These are phyloP conservation scores for Saturnispora saitoi DNA, from an alignment of 805 yeast species.

Conservation along the genomic window DNA sequence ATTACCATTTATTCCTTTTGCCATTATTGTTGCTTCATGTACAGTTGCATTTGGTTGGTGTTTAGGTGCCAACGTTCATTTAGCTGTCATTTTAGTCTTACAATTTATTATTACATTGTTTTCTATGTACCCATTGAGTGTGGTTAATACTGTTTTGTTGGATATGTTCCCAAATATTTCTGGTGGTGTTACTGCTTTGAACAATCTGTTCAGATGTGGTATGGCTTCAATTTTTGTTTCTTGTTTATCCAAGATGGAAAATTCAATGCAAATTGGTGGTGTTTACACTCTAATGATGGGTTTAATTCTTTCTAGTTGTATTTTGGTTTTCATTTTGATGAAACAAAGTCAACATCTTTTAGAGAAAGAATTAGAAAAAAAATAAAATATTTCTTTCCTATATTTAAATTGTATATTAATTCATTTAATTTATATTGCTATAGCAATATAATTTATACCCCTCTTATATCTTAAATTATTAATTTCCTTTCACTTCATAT, in stretches of 20 bases:
- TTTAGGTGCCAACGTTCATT: conserved; percentile 36
- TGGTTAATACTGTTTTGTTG: conserved; percentile 59
- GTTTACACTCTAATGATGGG: conserved; percentile 66
- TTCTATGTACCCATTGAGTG: conserved; percentile 49
- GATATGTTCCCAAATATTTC: conserved; percentile 65
- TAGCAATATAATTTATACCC: background rate
- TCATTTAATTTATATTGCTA: background rate
- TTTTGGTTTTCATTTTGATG: conserved; percentile 14
- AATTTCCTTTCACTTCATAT: no score
- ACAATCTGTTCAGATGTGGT: conserved; percentile 68
- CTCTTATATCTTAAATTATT: no score
- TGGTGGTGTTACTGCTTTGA: conserved; percentile 66
- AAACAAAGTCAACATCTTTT: conserved; percentile 16
- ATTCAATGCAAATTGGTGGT: conserved; percentile 59
- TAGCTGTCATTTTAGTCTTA: conserved; percentile 50
- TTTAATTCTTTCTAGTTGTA: conserved; percentile 20
- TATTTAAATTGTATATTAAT: background rate
- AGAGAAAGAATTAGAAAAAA: background rate
- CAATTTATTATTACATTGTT: conserved; percentile 50
- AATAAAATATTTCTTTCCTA: background rate
- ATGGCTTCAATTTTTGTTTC: conserved; percentile 65
- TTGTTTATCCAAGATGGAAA: conserved; percentile 52
- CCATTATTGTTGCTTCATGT: conserved; percentile 32
- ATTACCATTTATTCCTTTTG: conserved; percentile 36
- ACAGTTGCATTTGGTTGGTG: conserved; percentile 66